These are phyloP conservation scores for Testicularia cyperi DNA, from an alignment of 1,284 basidiomycete species.

Conservation along the genomic window DNA sequence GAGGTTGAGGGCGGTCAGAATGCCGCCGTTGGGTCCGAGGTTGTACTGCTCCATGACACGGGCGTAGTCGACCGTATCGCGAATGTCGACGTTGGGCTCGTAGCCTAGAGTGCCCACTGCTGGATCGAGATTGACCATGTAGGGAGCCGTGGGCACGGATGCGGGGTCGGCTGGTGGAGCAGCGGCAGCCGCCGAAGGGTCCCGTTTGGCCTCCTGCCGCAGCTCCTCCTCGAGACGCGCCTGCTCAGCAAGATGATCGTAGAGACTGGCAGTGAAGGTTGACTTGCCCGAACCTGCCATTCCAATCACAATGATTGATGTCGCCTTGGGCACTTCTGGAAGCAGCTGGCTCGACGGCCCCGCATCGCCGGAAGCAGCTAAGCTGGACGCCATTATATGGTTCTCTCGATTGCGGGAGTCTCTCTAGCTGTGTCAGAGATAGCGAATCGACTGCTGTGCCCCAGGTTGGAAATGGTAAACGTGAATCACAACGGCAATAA, in stretches of 20 bases:
- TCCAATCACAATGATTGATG: conserved; percentile 64
- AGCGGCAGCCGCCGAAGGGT: conserved; percentile 1
- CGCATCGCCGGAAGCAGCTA: no score
- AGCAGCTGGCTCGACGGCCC: conserved; percentile 11
- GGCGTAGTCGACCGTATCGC: conserved; percentile 95
- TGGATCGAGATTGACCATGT: conserved; percentile 96
- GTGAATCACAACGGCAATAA: no score
- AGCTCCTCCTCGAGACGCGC: conserved; percentile 1
- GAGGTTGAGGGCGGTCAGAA: conserved; percentile 91
- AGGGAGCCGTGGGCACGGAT: conserved; percentile 66
- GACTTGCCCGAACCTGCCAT: conserved; percentile 97
- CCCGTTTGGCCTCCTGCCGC: conserved; percentile 13
- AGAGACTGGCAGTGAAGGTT: conserved; percentile 74
- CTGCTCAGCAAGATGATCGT: conserved; percentile 35
- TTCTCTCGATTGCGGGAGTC: no score
- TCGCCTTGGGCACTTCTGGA: conserved; percentile 50
- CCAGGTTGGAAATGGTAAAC: no score
- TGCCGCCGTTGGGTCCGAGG: conserved; percentile 95
- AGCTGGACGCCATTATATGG: no score
- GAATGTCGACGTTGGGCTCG: conserved; percentile 94
- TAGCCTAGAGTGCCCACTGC: conserved; percentile 88
- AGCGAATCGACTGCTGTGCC: no score
- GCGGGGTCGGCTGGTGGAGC: neutral
- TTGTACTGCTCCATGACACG: conserved; percentile 99
- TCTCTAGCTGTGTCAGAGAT: no score